These are phyloP conservation scores for Pythium rhizo-oryzae DNA, from an alignment of 352 stramenopile species.

Conservation along the genomic window DNA sequence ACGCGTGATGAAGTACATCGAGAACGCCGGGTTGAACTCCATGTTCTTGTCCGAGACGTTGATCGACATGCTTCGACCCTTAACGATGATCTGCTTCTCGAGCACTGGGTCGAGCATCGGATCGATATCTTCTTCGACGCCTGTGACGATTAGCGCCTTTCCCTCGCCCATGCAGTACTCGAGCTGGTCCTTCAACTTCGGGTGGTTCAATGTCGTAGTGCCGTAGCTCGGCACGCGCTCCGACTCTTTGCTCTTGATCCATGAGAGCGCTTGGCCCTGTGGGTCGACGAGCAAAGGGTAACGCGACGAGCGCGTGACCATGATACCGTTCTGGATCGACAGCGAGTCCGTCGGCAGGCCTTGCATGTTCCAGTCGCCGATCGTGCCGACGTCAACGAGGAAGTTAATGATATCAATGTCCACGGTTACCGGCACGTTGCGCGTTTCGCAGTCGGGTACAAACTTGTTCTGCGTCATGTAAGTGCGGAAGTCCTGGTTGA, in stretches of 20 bases:
- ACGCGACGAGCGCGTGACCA: constrained; percentile 96
- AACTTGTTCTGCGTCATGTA: constrained; percentile 98
- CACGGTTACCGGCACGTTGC: constrained; percentile 93
- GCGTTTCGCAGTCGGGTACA: constrained; percentile 91
- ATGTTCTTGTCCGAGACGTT: constrained; percentile 99
- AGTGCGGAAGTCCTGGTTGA: constrained; percentile 97
- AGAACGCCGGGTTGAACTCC: constrained; percentile 98
- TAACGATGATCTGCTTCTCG: constrained; percentile 96
- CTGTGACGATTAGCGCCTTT: constrained; percentile 93
- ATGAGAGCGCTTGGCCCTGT: constrained; percentile 97
- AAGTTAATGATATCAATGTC: constrained; percentile 98
- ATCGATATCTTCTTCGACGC: constrained; percentile 98
- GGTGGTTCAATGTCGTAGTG: constrained; percentile 95
- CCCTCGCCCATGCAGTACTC: constrained; percentile 98
- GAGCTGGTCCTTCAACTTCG: constrained; percentile 98
- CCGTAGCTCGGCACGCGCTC: constrained; percentile 95
- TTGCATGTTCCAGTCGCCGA: constrained; percentile 99
- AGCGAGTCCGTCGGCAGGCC: constrained; percentile 96
- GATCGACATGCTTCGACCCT: constrained; percentile 97
- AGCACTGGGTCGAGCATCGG: constrained; percentile 98
- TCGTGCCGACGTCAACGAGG: constrained; percentile 96
- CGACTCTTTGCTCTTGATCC: constrained; percentile 97
- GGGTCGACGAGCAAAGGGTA: constrained; percentile 98
- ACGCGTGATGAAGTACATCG: constrained; percentile 98
- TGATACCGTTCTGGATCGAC: constrained; percentile 98